These are phyloP conservation scores for Cryomyces minteri DNA, from an alignment of 495 filamentous ascomycete genomes.

Conservation along the genomic window DNA sequence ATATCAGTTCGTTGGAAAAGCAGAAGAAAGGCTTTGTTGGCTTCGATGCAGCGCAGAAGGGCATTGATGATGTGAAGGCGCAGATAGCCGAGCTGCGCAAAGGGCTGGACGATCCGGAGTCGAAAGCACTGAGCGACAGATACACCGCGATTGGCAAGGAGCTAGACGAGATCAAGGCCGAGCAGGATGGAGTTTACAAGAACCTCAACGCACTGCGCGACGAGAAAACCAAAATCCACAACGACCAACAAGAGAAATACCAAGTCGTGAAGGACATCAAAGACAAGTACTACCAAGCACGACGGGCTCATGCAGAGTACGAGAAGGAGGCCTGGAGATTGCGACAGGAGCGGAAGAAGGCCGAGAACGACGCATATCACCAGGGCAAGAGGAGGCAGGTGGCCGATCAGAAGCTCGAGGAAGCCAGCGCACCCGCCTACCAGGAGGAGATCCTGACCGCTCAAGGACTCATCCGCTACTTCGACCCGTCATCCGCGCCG, in stretches of 20 bases:
- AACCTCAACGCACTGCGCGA: conserved; percentile 75
- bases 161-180: conserved; percentile 70
- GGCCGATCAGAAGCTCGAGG: conserved; percentile 69
- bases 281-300: conserved; percentile 63
- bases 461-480: conserved; percentile 74
- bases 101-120: conserved; percentile 76
- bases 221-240: conserved; percentile 63
- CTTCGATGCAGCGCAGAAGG: conserved; percentile 65
- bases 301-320: conserved; percentile 59
- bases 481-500: conserved; percentile 58
- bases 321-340: conserved; percentile 60
- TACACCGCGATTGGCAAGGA: conserved; percentile 70
- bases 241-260: conserved; percentile 71
- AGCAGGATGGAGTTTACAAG: conserved; percentile 78
- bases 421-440: conserved; percentile 78
- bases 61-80: conserved; percentile 65
- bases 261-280: conserved; percentile 61
- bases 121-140: conserved; percentile 66
- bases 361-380: conserved; percentile 57
- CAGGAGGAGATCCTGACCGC: conserved; percentile 77
- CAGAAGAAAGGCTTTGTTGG: conserved; percentile 75
- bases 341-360: conserved; percentile 58
- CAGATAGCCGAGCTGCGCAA: conserved; percentile 76
- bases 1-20: conserved; percentile 68
- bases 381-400: conserved; percentile 62